Conservation (phyloP, 139 green algal species). For the Spirogloea muscicola region DNA sequence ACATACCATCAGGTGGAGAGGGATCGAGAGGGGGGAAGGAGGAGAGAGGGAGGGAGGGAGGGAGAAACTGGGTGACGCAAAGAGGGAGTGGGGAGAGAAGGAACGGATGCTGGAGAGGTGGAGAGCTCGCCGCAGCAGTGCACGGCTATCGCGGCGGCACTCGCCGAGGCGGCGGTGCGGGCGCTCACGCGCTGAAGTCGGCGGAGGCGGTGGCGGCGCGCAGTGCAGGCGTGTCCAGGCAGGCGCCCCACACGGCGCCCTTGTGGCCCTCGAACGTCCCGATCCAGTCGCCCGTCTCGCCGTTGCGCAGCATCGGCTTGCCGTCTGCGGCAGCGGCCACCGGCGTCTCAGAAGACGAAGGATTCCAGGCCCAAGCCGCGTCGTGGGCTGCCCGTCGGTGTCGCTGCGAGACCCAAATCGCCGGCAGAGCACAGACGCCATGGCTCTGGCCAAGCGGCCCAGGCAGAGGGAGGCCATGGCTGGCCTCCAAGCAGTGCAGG, state of each 20-base stretch:
- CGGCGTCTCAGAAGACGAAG: not conserved
- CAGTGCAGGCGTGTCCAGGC: conserved; percentile 78
- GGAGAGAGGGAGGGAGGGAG: not conserved
- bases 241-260: conserved; percentile 91
- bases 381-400: no score
- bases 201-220: conserved; percentile 84
- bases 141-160: no score
- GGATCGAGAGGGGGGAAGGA: not conserved
- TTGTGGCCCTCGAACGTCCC: conserved; percentile 98
- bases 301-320: conserved; percentile 93
- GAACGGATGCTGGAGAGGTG: not conserved
- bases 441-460: not conserved
- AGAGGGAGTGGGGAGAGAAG: not conserved
- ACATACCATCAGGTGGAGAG: not conserved
- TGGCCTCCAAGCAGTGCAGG: no score
- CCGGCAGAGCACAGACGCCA: no score
- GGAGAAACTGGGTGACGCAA: not conserved
- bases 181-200: conserved; percentile 82
- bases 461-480: not conserved
- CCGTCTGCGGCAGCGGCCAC: conserved; percentile 78
- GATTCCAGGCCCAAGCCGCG: no score
- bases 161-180: no score
- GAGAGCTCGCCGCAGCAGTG: no score
- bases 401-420: no score
- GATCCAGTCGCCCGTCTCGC: conserved; percentile 94